Evolutionary conservation across 139 green algal species (phyloP), one percentile per base, ranked within the genome.

Genomic region (Trebouxia sp.): DNA sequence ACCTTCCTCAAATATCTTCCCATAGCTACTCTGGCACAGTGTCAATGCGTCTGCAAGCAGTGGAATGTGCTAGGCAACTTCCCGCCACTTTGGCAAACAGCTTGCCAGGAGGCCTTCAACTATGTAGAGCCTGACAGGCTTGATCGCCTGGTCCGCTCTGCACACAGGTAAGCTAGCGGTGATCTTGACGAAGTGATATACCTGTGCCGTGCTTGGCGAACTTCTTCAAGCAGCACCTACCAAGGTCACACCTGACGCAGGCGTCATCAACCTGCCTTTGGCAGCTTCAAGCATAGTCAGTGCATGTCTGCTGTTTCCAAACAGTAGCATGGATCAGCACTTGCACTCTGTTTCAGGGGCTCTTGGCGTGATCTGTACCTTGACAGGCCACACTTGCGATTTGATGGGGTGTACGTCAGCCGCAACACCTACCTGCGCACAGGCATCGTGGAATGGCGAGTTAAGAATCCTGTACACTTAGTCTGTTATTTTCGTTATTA

Each of bases 361-460:
- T 88, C 65, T 43, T 97, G 94, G 94, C 85, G 87, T n/a, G 75
- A 80, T 3, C 88, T 96, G 89, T 97, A 93, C 74, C 53, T 97
- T 32, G 82, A 92, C 42, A 82, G 88, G 47, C 92, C 91, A 0
- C 94, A 96, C 78, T 30, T 96, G 45, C 85, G 93, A 10, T 94
- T 91, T 81, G 93, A 97, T 69, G 93, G 93, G 3, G 17, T 96
- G 20, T 96, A 94, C 58, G 83, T 92, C 5, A 83, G 82, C 17
- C 83, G 93, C 67, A 98, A 97, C 90, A 97, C 94, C 1, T 97
- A 97, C 83, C 87, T 97, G 24, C 70, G 86, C 0, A 89, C 85
- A 45, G 92, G 90, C 22, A 45, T 90, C 9, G 62, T 81, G 53
- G 88, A 93, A 50, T 93, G 89, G 89, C 78, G 75, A 3, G 74